Base-by-base conservation (phyloP, 192 early-diverging fungal species). In the Endogone sp. region DNA sequence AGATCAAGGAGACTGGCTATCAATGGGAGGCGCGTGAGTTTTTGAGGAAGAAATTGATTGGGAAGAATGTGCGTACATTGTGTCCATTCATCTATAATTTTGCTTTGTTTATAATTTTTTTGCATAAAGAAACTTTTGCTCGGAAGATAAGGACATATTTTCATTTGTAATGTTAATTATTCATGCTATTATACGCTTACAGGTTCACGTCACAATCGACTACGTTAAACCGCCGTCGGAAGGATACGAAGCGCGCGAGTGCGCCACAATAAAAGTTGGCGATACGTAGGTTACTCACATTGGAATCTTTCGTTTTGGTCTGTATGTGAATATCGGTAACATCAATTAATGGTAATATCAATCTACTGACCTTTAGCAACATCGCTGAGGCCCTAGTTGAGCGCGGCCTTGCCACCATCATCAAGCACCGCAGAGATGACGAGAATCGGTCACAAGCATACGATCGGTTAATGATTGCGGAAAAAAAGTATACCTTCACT, bases 201-300 rank as follows among this genome's bases (percentile, higher is more conserved):
- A 64, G 70, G 79, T 81, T 55, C 86, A 75, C 31, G 79, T 86
- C 23, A 76, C 71, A 2, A 84, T 95, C 60, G 97, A 97, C 72
- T 99, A 93, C 74, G 75, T 90, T 69, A 94, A 96, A 69, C 94
- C 94, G n/a, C 90, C 96, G 3, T 82, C 88, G 44, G 95, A 92
- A 57, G 84, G 83, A 25, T 96, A 88, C 79, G 94, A 94, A 65
- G 86, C 87, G 49, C 89, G 90, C 29, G 91, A 94, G 61, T 98
- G 95, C 73, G 97, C 89, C 25, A 95, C 94, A 4, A 75, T 99
- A 24, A 87, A 78, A 25, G 63, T 86, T 29, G 86, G 87, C 4
- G 84, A 84, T 54, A 73, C 73, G 74, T 76, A 68, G 63, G 61
- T 67, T 29, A 56, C 87, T 26, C 26, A 44, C 3, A 16, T 49